Evolutionary conservation across 495 filamentous ascomycete genomes (phyloP).

Genomic region (Penicillium samsonianum): DNA sequence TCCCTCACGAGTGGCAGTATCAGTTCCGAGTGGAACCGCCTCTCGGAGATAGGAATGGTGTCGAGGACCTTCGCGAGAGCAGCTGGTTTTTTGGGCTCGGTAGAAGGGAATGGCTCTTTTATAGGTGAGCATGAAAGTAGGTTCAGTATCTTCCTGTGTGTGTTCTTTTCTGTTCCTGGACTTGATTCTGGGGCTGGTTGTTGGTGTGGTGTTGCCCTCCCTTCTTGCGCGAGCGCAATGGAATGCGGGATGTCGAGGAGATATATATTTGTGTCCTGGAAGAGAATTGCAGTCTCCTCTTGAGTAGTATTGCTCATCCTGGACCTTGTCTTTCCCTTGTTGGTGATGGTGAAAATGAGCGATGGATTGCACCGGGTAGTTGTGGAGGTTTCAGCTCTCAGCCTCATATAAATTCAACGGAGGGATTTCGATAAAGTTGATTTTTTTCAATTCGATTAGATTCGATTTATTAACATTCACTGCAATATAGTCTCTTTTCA

Average conservation of each 20-base stretch:
- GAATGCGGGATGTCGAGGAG: slow-evolving; percentile 68
- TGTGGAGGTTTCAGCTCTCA: neutral
- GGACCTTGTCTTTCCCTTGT: neutral
- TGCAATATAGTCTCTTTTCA: neutral
- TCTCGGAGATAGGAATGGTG: slow-evolving; percentile 31
- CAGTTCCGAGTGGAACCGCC: slow-evolving; percentile 30
- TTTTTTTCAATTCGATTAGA: neutral
- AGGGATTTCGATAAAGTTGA: neutral
- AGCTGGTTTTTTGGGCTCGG: slow-evolving; percentile 45
- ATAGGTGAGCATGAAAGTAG: slow-evolving; percentile 37
- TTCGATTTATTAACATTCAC: neutral
- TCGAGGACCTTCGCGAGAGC: slow-evolving; percentile 42
- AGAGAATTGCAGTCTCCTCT: slow-evolving; percentile 45
- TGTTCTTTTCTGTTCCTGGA: slow-evolving; percentile 6
- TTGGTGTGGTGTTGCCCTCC: slow-evolving; percentile 6
- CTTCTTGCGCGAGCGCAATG: slow-evolving; percentile 46
- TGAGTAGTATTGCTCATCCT: slow-evolving; percentile 11
- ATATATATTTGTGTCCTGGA: slow-evolving; percentile 47
- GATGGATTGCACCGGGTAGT: neutral
- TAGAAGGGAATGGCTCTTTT: slow-evolving; percentile 36
- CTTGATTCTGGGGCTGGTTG: neutral
- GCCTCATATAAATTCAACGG: neutral
- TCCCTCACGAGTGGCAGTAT: slow-evolving; percentile 33
- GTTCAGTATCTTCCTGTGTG: slow-evolving; percentile 11
- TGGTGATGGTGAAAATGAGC: neutral